Conservation (phyloP, 805 yeast species). For the Cyberlindnera mrakii region DNA sequence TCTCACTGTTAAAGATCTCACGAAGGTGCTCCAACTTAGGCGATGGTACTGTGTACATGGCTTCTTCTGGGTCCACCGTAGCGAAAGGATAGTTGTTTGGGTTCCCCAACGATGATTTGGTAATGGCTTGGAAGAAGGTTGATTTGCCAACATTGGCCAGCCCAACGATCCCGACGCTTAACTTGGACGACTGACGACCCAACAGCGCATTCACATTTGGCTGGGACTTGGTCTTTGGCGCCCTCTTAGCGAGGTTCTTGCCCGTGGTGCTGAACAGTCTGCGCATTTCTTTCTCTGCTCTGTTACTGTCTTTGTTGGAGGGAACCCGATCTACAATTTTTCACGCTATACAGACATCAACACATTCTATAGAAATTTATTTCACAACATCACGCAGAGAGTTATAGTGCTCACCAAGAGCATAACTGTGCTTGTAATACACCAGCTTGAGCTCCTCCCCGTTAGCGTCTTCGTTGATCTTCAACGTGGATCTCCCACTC, state of each 20-base stretch:
- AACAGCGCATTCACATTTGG: constrained; percentile 10
- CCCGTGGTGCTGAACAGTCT: constrained; percentile 9
- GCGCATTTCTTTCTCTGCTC: neutral
- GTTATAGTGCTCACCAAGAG: constrained; percentile 94
- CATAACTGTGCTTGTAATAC: constrained; percentile 78
- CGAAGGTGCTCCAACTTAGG: constrained; percentile 50
- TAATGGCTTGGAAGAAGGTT: constrained; percentile 76
- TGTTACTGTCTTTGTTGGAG: too few relatives aligned
- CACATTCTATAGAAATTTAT: too few relatives aligned
- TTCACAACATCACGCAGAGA: constrained; percentile 47
- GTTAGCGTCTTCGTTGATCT: constrained; percentile 47
- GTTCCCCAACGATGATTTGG: constrained; percentile 60
- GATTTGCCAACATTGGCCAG: constrained; percentile 78
- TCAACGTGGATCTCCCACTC: constrained; percentile 67
- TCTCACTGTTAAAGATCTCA: constrained; percentile 52
- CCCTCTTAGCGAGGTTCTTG: constrained; percentile 14
- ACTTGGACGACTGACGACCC: constrained; percentile 23
- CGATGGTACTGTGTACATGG: constrained; percentile 67
- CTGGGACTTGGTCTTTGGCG: constrained; percentile 3
- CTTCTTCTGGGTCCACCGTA: constrained; percentile 74
- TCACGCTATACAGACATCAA: too few relatives aligned
- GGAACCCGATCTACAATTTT: too few relatives aligned
- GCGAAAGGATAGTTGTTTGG: constrained; percentile 84
- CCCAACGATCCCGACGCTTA: constrained; percentile 63
- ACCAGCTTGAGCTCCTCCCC: constrained; percentile 61